Percentiles rank a stretch among this genome's conserved stretches.
Evolutionary conservation across 176 grass and related monocot genomes (phyloP).

Genomic region (Musa itinerans): DNA sequence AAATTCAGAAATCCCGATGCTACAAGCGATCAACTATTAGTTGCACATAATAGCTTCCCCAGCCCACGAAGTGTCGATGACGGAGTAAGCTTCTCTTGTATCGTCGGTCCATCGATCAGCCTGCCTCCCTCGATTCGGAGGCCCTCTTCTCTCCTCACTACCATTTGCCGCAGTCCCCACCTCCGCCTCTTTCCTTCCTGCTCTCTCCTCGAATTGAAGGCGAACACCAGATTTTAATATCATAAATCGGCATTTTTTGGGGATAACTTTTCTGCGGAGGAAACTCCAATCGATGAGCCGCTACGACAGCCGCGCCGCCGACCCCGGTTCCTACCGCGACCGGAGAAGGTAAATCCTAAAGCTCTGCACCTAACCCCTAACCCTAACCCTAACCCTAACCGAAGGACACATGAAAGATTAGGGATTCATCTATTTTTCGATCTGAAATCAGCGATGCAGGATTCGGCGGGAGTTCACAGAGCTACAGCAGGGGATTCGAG

Average conservation of each 20-base stretch:
- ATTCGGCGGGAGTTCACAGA: conserved; percentile 17
- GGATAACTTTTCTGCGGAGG: neutral
- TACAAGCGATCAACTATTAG: too few relatives aligned
- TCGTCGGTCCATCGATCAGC: too few relatives aligned
- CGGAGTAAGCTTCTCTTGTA: too few relatives aligned
- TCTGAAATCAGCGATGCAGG: conserved; percentile 46
- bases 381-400: conserved; percentile 15
- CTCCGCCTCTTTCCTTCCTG: neutral
- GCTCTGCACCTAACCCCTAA: too few relatives aligned
- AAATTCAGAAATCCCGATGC: too few relatives aligned
- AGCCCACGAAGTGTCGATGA: too few relatives aligned
- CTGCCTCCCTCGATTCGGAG: neutral
- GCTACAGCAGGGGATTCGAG: conserved; percentile 8
- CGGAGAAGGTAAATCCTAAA: conserved; percentile 42
- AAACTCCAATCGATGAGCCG: conserved; percentile 48
- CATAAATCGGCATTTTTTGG: neutral
- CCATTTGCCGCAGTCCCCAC: neutral
- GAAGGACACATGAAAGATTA: neutral
- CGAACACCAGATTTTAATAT: too few relatives aligned
- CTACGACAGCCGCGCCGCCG: conserved; percentile 70
- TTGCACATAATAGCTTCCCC: too few relatives aligned
- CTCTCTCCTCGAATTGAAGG: too few relatives aligned
- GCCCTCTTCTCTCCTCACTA: neutral
- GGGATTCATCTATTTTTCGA: neutral
- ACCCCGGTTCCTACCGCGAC: conserved; percentile 78